Conservation (phyloP, 2,329 filamentous ascomycete species). For the Sporothrix brasiliensis region DNA sequence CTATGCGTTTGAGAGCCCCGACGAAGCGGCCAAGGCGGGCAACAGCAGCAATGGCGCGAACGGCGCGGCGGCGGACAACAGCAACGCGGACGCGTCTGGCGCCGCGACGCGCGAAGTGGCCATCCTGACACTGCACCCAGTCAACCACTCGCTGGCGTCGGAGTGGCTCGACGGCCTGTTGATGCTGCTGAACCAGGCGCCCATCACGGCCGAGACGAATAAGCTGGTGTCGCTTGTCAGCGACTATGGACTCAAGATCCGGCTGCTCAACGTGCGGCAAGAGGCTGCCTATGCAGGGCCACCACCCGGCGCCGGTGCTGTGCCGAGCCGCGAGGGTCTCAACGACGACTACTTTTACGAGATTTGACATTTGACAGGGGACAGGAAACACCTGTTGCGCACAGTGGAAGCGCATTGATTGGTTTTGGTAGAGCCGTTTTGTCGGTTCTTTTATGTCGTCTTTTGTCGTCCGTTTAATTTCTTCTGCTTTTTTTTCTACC, state of each 20-base stretch:
- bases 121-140: slow-evolving; percentile 80
- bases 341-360: slow-evolving; percentile 96
- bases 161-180: slow-evolving; percentile 96
- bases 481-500: not conserved
- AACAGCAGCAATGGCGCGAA: slow-evolving; percentile 41
- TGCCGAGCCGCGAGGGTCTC: slow-evolving; percentile 81
- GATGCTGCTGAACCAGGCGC: slow-evolving; percentile 92
- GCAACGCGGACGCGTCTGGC: slow-evolving; percentile 42
- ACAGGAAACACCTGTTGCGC: not conserved
- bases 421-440: not conserved
- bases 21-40: slow-evolving; percentile 43
- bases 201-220: slow-evolving; percentile 95
- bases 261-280: slow-evolving; percentile 86
- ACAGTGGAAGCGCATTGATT: not conserved
- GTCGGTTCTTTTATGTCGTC: too few species aligned
- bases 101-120: slow-evolving; percentile 59
- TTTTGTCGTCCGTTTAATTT: not conserved
- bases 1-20: slow-evolving; percentile 65
- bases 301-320: slow-evolving; percentile 68
- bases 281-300: slow-evolving; percentile 73
- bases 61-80: slow-evolving; percentile 32
- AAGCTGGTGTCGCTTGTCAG: slow-evolving; percentile 83
- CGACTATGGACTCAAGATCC: slow-evolving; percentile 90
- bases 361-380: slow-evolving; percentile 52
- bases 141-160: slow-evolving; percentile 79